Evolutionary conservation across 1,284 basidiomycete genomes (phyloP), one percentile per base, ranked within the genome.

Genomic region (Sanghuangporus sanghuang): DNA sequence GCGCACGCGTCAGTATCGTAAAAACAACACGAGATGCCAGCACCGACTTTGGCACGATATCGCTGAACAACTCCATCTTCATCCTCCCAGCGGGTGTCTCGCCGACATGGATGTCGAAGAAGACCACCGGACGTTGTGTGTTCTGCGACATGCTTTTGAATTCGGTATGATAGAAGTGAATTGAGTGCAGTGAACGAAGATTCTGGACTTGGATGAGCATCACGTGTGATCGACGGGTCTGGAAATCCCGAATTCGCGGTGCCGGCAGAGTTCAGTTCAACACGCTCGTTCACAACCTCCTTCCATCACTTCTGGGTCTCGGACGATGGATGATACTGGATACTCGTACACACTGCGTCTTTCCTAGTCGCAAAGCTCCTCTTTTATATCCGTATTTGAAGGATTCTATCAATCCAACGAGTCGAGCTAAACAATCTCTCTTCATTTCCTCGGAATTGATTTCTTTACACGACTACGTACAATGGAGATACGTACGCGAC

Each of bases 51-150:
- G 95, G 95, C 0, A 92, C 93, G 57, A 95, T 86, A 71, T 97
- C 95, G 66, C 85, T 92, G 76, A 95, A 96, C 12, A 97, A 78
- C 74, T 96, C 96, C 86, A 98, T 96, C 78, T 98, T 98, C 71
- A 99, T 83, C 32, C 96, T 80, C 3, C 96, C 96, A 4, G 93
- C 93, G 44, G 93, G 90, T 0, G 93, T 96, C 75, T 98, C 96
- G 38, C 96, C 96, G 57, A 98, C 97, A 57, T 92, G 86, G 66
- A 98, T 81, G 74, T 99, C 96, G 84, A 99, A 96, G 76, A 98
- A 99, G 46, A 98, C 96, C 62, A 98, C 79, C 0, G 96, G 96
- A 36, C 93, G 83, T 0, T 73, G 73, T 7, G 69, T 59, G 57
- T 64, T 49, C 32, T 54, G 50, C 3, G 63, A 44, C 62, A 63